Evolutionary conservation across 345 rosid species (phyloP).

Genomic region (Cardamine resedifolia): DNA sequence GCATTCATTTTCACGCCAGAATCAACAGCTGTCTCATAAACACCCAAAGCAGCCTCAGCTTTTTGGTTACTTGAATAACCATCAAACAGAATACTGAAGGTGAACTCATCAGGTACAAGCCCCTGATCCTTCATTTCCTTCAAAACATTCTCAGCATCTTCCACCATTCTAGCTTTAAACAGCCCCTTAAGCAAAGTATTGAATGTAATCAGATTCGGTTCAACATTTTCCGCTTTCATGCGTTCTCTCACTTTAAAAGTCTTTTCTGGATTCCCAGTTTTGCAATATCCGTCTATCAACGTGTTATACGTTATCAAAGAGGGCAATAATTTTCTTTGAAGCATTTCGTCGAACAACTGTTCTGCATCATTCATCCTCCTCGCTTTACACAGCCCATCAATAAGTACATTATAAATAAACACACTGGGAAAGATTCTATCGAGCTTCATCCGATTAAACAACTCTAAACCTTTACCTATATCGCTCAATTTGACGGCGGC

Average conservation of each 20-base stretch:
- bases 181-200: constrained; percentile 68
- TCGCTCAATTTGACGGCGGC: constrained; percentile 70
- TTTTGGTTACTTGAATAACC: constrained; percentile 48
- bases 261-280: constrained; percentile 52
- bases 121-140: constrained; percentile 68
- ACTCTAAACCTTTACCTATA: constrained; percentile 48
- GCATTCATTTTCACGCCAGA: constrained; percentile 53
- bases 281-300: constrained; percentile 72
- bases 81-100: constrained; percentile 58
- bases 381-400: constrained; percentile 56
- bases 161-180: constrained; percentile 57
- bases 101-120: constrained; percentile 62
- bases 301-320: constrained; percentile 62
- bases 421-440: constrained; percentile 47
- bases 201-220: constrained; percentile 60
- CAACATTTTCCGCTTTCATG: constrained; percentile 54
- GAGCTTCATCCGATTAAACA: constrained; percentile 57
- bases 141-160: constrained; percentile 51
- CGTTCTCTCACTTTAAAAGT: constrained; percentile 50
- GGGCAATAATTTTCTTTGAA: constrained; percentile 39
- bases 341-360: constrained; percentile 70
- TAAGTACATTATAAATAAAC: constrained; percentile 65
- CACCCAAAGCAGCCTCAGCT: constrained; percentile 44
- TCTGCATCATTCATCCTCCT: constrained; percentile 62
- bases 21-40: constrained; percentile 44